Evolutionary conservation across 495 filamentous ascomycete genomes (phyloP).

Genomic region (Cenococcum geophilum): DNA sequence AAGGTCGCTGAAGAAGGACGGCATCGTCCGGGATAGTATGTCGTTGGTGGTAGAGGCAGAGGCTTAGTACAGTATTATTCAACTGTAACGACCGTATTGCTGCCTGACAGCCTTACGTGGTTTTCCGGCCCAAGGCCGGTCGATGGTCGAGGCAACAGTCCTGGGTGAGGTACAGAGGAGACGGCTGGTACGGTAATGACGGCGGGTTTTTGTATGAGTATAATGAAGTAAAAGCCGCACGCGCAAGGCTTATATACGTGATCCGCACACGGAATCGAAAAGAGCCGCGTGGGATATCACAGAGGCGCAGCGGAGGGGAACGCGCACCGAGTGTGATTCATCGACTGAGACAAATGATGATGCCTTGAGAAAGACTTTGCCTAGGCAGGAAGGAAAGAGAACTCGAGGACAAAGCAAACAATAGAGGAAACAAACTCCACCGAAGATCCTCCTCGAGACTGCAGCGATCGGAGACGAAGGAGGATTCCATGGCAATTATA

Average conservation of each 20-base stretch:
- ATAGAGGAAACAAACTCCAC: slow-evolving; percentile 1
- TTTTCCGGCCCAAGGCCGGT: slow-evolving; percentile 35
- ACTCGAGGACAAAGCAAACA: slow-evolving; percentile 4
- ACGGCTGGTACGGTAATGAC: slow-evolving; percentile 17
- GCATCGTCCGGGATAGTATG: slow-evolving; percentile 21
- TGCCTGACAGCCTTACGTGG: slow-evolving; percentile 13
- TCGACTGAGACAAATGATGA: slow-evolving; percentile 29
- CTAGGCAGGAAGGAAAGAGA: slow-evolving; percentile 6
- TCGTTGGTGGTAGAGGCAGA: neutral
- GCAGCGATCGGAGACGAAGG: slow-evolving; percentile 4
- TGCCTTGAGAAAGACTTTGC: slow-evolving; percentile 24
- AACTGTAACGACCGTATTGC: slow-evolving; percentile 26
- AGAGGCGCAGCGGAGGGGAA: slow-evolving; percentile 24
- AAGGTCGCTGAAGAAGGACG: slow-evolving; percentile 19
- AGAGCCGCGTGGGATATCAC: slow-evolving; percentile 31
- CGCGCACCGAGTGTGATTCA: slow-evolving; percentile 27
- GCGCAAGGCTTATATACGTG: slow-evolving; percentile 33
- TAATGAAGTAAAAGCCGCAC: slow-evolving; percentile 16
- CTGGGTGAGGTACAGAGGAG: slow-evolving; percentile 8
- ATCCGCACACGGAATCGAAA: slow-evolving; percentile 28
- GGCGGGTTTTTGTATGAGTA: slow-evolving; percentile 22
- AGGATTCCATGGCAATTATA: slow-evolving; percentile 21
- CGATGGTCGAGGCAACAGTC: slow-evolving; percentile 21
- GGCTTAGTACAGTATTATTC: slow-evolving; percentile 19
- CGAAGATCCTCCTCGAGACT: slow-evolving; percentile 7